These are phyloP conservation scores for Tricholoma matsutake DNA, from an alignment of 768 basidiomycete genomes.

Conservation along the genomic window DNA sequence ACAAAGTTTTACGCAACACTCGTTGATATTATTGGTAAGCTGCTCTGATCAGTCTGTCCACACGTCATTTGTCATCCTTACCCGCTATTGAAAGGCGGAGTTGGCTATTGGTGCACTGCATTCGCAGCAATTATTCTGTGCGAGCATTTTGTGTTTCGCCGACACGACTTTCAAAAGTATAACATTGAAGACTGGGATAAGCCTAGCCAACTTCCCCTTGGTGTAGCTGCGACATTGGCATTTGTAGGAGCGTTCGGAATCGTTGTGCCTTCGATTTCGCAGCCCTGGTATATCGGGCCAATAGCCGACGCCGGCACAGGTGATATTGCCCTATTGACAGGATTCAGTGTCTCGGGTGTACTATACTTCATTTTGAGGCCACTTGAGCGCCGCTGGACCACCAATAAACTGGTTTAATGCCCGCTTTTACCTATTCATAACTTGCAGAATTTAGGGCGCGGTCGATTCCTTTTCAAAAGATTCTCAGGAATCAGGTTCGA, in stretches of 20 bases:
- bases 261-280: constrained; percentile 64
- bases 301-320: constrained; percentile 58
- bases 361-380: constrained; percentile 35
- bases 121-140: constrained; percentile 58
- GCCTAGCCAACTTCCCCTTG: constrained; percentile 52
- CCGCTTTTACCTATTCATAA: no score
- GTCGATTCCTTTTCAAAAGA: no score
- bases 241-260: constrained; percentile 50
- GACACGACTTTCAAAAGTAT: constrained; percentile 45
- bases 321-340: constrained; percentile 70
- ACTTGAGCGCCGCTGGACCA: not conserved
- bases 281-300: constrained; percentile 69
- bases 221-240: constrained; percentile 57
- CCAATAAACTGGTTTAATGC: not conserved
- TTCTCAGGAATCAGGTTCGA: no score
- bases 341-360: constrained; percentile 44
- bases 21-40: constrained; percentile 59
- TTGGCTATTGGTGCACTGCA: constrained; percentile 57
- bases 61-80: not conserved
- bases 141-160: constrained; percentile 68
- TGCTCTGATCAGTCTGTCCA: constrained; percentile 6
- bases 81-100: constrained; percentile 27
- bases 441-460: no score
- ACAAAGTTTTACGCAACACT: constrained; percentile 62
- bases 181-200: constrained; percentile 53